Evolutionary conservation across 352 stramenopile species (phyloP).

Genomic region (Stramenopiles sp.): DNA sequence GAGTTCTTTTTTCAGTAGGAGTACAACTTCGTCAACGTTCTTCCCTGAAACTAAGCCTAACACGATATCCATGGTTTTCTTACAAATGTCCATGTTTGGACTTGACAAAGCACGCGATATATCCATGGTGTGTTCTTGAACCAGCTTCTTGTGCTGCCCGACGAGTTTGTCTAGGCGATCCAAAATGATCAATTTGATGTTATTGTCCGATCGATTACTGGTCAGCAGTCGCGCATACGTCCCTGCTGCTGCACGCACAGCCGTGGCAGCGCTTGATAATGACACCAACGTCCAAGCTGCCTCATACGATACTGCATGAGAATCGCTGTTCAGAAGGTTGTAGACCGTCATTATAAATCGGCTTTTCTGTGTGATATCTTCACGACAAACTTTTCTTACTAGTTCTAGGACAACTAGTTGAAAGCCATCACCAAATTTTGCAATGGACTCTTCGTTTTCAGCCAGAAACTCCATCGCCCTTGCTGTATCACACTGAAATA

Average conservation of each 20-base stretch:
- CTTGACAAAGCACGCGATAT: slow-evolving; percentile 87
- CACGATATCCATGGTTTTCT: slow-evolving; percentile 89
- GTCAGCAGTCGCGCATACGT: slow-evolving; percentile 93
- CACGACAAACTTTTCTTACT: slow-evolving; percentile 88
- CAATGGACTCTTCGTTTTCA: slow-evolving; percentile 4
- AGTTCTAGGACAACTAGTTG: slow-evolving; percentile 96
- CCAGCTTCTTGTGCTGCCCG: slow-evolving; percentile 76
- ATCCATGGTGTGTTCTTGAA: slow-evolving; percentile 98
- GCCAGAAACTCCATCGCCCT: slow-evolving; percentile 78
- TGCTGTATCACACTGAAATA: slow-evolving; percentile 94
- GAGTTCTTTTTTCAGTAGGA: slow-evolving; percentile 62
- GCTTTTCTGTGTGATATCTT: slow-evolving; percentile 92
- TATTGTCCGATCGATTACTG: slow-evolving; percentile 92
- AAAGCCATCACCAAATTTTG: slow-evolving; percentile 89
- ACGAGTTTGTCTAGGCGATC: slow-evolving; percentile 90
- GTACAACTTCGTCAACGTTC: slow-evolving; percentile 93
- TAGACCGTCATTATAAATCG: slow-evolving; percentile 96
- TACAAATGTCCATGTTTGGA: slow-evolving; percentile 93
- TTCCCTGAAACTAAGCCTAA: slow-evolving; percentile 88
- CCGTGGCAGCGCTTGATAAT: slow-evolving; percentile 88
- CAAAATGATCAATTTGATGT: slow-evolving; percentile 99
- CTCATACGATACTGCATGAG: slow-evolving; percentile 84
- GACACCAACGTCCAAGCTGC: slow-evolving; percentile 95
- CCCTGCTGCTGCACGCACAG: slow-evolving; percentile 81
- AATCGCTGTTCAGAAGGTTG: slow-evolving; percentile 78